Base-by-base conservation (phyloP, 2,329 filamentous ascomycete species). In the Pseudogymnoascus sp. region DNA sequence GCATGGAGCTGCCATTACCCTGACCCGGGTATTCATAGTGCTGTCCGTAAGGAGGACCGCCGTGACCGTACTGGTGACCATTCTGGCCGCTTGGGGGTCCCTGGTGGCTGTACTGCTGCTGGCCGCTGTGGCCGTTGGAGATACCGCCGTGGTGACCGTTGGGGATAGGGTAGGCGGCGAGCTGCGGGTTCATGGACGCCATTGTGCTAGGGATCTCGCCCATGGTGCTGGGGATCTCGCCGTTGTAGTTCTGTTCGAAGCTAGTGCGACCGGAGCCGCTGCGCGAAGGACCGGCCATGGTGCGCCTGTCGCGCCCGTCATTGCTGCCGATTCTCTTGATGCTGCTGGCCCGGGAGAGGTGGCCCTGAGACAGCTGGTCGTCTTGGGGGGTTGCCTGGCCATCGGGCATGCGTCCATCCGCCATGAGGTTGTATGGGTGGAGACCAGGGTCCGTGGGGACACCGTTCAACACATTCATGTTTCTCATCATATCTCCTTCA, bases 281-380 rank as follows among this genome's bases (percentile, higher is more conserved):
- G 77, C 83, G 81, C 68, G 80, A 79, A 63, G 81, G 78, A 62
- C 77, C 80, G 66, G 78, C 75, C 76, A 86, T 84, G 75, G 76
- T 81, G 74, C 83, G 79, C 68, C 83, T 78, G 74, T 87, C 84
- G 73, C 81, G 79, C 71, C 79, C 79, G 69, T 77, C 79, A 70
- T 78, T 78, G 68, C 82, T 83, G 70, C 84, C 80, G 69, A 85
- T 77, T 65, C 82, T 77, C 72, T 82, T 82, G 73, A 86, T 80
- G 76, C 82, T 84, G 78, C 79, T 84, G 68, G 83, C 82, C 70
- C 84, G 80, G 68, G 83, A 85, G 63, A 87, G 76, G 75, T 87
- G 84, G 71, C 78, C 82, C 77, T 86, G 83, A 74, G 86, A 82
- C 73, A 82, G 82, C 81, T 84, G 79, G 77, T 81, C 80, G 84